Percentiles rank a stretch among this genome's conserved stretches.
Evolutionary conservation across 768 basidiomycete species (phyloP).

Genomic region (Mycena epipterygia): DNA sequence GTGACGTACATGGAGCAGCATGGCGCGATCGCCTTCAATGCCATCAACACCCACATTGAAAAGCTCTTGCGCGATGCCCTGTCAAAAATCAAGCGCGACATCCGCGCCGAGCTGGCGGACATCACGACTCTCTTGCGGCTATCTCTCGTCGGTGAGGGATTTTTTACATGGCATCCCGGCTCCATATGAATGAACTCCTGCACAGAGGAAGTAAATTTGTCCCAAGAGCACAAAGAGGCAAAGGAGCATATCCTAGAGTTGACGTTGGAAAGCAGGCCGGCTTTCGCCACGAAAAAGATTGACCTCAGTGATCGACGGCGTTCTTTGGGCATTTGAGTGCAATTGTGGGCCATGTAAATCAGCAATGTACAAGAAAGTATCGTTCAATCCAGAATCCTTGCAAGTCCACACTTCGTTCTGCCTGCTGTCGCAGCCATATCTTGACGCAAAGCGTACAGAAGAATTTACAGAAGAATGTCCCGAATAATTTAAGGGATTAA

Average conservation of each 20-base stretch:
- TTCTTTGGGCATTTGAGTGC: background rate
- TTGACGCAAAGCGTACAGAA: no score
- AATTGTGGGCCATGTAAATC: no score
- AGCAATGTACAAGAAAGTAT: no score
- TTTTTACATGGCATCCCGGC: background rate
- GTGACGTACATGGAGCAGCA: conserved; percentile 1
- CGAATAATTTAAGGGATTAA: conserved; percentile 19
- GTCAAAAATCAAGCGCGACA: background rate
- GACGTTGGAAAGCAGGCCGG: background rate
- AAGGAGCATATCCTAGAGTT: background rate
- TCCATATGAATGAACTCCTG: background rate
- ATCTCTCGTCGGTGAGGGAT: conserved; percentile 2
- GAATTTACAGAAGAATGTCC: background rate
- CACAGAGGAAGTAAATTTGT: conserved; percentile 10
- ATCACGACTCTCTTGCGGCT: background rate
- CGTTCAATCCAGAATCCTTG: no score
- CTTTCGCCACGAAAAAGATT: background rate
- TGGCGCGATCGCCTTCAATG: background rate
- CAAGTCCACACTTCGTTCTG: no score
- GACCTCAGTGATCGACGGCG: background rate
- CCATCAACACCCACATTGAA: background rate
- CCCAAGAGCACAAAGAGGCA: background rate
- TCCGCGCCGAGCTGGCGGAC: background rate
- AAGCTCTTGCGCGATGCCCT: background rate
- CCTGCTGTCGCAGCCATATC: no score